Base-by-base conservation (phyloP, 1,284 basidiomycete genomes). In the Tranzscheliella williamsii region DNA sequence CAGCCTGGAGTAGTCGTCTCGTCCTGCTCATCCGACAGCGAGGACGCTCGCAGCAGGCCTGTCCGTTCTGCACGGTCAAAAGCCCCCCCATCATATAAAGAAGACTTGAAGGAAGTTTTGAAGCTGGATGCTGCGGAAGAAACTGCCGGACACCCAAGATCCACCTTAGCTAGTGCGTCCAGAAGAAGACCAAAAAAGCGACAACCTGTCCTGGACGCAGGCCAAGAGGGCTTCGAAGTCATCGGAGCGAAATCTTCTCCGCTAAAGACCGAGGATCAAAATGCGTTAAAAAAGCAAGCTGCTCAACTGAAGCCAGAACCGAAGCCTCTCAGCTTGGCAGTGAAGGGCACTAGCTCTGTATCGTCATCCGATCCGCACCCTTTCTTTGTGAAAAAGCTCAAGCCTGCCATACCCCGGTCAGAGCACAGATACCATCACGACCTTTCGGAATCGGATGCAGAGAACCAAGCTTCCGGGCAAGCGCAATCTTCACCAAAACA, bases 101-200 rank as follows among this genome's bases (percentile, higher is more conserved):
- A 64, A 22, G 61, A 64, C 32, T 55, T 64, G 24, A 64, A 64
- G n/a, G 61, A 54, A 4, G 61, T 64, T 2, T 48, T 64, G 2
- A 55, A 51, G 18, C 55, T 55, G 23, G 61, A 64, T 22, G 38
- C 39, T 2, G 47, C 42, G 4, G 33, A 51, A 24, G 61, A 64
- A 29, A 30, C 51, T 5, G 46, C 51, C 8, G 38, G n/a, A n/a
- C n/a, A n/a, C n/a, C n/a, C n/a, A n/a, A n/a, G n/a, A n/a, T n/a
- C n/a, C n/a, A n/a, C n/a, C n/a, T n/a, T n/a, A n/a, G n/a, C n/a
- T n/a, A n/a, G n/a, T n/a, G n/a, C n/a, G n/a, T n/a, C n/a, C n/a
- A n/a, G n/a, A n/a, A n/a, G n/a, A n/a, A n/a, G n/a, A n/a, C n/a
- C n/a, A n/a, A n/a, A n/a, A n/a, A n/a, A n/a, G n/a, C n/a, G n/a